phyloP scores from a whole-genome alignment of 139 green algal species.

The Tetradesmus lagerheimii region DNA sequence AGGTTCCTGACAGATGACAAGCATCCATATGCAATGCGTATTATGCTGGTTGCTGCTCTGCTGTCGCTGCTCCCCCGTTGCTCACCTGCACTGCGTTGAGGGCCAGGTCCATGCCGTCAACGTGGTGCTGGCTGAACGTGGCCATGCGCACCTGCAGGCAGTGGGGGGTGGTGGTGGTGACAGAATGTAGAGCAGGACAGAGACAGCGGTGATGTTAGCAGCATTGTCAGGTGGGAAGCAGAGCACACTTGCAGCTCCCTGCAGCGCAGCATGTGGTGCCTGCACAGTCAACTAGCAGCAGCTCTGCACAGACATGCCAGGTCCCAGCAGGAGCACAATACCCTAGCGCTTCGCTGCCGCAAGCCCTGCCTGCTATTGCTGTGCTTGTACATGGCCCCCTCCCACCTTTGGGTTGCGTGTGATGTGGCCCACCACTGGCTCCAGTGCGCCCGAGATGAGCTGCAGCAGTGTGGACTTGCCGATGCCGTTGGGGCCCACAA shows the following conservation, averaged over 20 bases:
- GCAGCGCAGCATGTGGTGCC: too few relatives aligned
- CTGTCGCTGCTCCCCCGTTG: too few relatives aligned
- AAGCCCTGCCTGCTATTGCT: neutral
- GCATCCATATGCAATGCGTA: too few relatives aligned
- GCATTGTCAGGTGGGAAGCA: too few relatives aligned
- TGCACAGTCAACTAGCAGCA: too few relatives aligned
- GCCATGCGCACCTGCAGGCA: conserved; percentile 82
- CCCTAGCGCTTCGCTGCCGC: too few relatives aligned
- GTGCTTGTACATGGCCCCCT: neutral
- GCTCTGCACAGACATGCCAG: too few relatives aligned
- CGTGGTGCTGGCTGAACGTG: conserved; percentile 96
- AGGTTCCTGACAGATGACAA: too few relatives aligned
- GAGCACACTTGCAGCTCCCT: too few relatives aligned
- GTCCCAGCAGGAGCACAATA: too few relatives aligned
- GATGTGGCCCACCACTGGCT: conserved; percentile 70
- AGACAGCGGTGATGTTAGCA: too few relatives aligned
- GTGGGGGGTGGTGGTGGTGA: neutral
- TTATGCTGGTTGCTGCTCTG: too few relatives aligned
- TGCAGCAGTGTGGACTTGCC: conserved; percentile 95
- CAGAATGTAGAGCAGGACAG: neutral
- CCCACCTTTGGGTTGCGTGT: conserved; percentile 74
- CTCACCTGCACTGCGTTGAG: conserved; percentile 72
- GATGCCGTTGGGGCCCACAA: conserved; percentile 92
- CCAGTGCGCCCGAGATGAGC: conserved; percentile 81
- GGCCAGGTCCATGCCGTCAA: conserved; percentile 95